These are phyloP conservation scores for Debaryomycetaceae sp. DNA, from an alignment of 1,139 yeast species.

Conservation along the genomic window DNA sequence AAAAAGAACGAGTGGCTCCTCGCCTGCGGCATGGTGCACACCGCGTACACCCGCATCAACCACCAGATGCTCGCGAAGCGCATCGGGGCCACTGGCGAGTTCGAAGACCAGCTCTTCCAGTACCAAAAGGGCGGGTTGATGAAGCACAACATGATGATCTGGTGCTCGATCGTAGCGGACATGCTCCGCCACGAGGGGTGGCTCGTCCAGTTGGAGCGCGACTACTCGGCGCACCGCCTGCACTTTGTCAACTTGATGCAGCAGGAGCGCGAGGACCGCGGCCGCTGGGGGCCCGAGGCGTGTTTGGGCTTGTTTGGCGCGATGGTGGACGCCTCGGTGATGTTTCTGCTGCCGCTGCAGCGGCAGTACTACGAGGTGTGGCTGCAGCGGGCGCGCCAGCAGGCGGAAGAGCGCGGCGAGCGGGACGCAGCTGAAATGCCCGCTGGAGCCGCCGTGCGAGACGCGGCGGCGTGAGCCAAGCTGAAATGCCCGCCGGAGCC, in stretches of 20 bases:
- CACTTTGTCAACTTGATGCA: constrained; percentile 11
- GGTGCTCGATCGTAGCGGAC: constrained; percentile 50
- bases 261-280: constrained; percentile 24
- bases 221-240: constrained; percentile 25
- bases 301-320: constrained; percentile 30
- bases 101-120: constrained; percentile 46
- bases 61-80: constrained; percentile 38
- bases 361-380: constrained; percentile 29
- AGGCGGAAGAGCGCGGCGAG: too few relatives aligned
- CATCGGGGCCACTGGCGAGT: constrained; percentile 45
- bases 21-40: constrained; percentile 60
- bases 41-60: constrained; percentile 55
- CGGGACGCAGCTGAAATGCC: too few relatives aligned
- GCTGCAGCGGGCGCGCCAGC: constrained; percentile 21
- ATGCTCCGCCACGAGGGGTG: constrained; percentile 53
- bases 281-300: constrained; percentile 32
- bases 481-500: too few relatives aligned
- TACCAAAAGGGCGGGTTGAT: constrained; percentile 52
- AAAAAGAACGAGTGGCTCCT: constrained; percentile 63
- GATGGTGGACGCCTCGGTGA: constrained; percentile 32
- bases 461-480: too few relatives aligned
- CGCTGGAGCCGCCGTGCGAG: too few relatives aligned
- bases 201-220: constrained; percentile 43
- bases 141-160: constrained; percentile 43
- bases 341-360: constrained; percentile 27